A percentile compares a stretch with the other conserved stretches of the same genome.
Evolutionary conservation across 495 filamentous ascomycete species (phyloP).

Genomic region (Geoglossum glabrum): DNA sequence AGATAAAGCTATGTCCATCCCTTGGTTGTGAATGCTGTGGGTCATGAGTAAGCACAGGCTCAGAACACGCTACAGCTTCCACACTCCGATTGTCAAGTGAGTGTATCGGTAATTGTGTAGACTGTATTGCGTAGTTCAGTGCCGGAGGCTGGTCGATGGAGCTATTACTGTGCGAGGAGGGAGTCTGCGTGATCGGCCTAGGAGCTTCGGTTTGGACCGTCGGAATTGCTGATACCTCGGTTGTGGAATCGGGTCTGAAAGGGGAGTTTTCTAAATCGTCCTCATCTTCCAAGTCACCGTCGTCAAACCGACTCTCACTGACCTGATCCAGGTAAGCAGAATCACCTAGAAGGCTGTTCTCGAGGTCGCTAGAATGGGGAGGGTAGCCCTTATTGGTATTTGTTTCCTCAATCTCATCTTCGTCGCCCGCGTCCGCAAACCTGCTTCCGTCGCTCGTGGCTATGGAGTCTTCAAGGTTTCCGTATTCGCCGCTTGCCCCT

Average conservation of each 20-base stretch:
- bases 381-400: background rate
- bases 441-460: slow-evolving; percentile 3
- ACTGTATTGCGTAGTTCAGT: background rate
- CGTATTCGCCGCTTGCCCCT: background rate
- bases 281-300: slow-evolving; percentile 16
- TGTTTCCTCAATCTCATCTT: slow-evolving; percentile 14
- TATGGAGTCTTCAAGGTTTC: slow-evolving; percentile 1
- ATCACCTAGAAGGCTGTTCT: slow-evolving; percentile 24
- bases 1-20: background rate
- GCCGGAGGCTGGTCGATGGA: background rate
- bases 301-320: slow-evolving; percentile 26
- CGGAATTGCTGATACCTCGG: background rate
- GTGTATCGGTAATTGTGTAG: background rate
- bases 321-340: slow-evolving; percentile 30
- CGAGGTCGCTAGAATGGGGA: slow-evolving; percentile 6
- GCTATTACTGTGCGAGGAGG: background rate
- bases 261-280: background rate
- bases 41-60: background rate
- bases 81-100: background rate
- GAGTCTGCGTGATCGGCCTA: background rate
- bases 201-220: background rate
- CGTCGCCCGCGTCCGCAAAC: slow-evolving; percentile 9
- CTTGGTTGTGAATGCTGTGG: background rate
- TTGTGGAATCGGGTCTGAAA: background rate
- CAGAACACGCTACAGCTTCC: background rate